Conservation (phyloP, 768 basidiomycete species). For the Macrolepiota albuminosa region DNA sequence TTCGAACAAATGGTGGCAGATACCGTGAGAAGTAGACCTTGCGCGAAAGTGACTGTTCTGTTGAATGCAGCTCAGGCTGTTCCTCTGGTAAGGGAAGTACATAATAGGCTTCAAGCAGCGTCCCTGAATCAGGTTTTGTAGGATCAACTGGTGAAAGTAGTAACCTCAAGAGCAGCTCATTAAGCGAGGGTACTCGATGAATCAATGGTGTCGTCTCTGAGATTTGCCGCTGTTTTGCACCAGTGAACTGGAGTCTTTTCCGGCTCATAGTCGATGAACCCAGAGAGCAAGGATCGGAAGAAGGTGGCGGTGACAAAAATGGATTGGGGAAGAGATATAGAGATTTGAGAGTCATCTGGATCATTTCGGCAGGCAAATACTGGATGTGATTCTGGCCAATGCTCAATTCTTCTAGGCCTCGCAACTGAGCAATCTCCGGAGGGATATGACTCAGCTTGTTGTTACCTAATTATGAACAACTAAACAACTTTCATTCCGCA, state of each 20-base stretch:
- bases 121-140: conserved; percentile 13
- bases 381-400: conserved; percentile 52
- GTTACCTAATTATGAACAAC: conserved; percentile 38
- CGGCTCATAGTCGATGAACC: conserved; percentile 10
- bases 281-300: conserved; percentile 3
- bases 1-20: conserved; percentile 26
- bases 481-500: not conserved
- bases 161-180: conserved; percentile 30
- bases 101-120: conserved; percentile 27
- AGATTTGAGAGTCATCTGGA: conserved; percentile 45
- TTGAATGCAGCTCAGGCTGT: not conserved
- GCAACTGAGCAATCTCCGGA: conserved; percentile 54
- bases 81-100: conserved; percentile 28
- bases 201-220: conserved; percentile 20
- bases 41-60: not conserved
- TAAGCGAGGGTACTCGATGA: conserved; percentile 24
- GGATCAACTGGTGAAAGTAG: conserved; percentile 24
- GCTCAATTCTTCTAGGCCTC: conserved; percentile 54
- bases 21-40: conserved; percentile 15
- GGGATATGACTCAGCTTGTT: conserved; percentile 57
- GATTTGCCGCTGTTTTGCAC: conserved; percentile 15
- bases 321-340: conserved; percentile 57
- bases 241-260: not conserved
- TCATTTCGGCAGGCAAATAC: conserved; percentile 64
- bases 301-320: conserved; percentile 34